A percentile compares a stretch with the other conserved stretches of the same genome.
These are phyloP conservation scores for Apiospora rasikravindrae DNA, from an alignment of 2,329 filamentous ascomycete species.

Conservation along the genomic window DNA sequence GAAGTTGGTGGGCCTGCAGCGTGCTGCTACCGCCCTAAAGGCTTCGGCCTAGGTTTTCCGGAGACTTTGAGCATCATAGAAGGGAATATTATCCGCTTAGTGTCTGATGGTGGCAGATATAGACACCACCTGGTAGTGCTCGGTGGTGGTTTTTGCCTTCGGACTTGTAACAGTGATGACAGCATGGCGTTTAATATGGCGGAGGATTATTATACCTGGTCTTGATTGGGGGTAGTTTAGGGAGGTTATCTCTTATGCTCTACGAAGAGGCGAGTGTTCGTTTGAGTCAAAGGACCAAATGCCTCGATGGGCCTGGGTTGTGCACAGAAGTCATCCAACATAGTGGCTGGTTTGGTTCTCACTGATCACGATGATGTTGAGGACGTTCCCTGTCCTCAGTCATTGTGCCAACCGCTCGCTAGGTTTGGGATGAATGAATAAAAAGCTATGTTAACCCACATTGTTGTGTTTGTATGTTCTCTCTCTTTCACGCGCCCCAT, in stretches of 20 bases:
- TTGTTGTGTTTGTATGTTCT: not conserved
- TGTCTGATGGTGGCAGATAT: too few species aligned
- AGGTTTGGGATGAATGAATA: not conserved
- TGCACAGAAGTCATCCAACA: not conserved
- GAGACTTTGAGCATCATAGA: not conserved
- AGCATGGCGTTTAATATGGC: not conserved
- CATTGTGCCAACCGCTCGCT: too few species aligned
- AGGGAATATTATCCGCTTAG: not conserved
- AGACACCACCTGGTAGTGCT: not conserved
- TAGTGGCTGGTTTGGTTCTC: not conserved
- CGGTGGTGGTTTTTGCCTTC: not conserved
- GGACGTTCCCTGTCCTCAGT: too few species aligned
- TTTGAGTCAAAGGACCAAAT: not conserved
- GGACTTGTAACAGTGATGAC: not conserved
- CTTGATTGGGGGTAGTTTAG: not conserved
- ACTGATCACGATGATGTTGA: not conserved
- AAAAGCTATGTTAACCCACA: not conserved
- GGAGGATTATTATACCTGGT: not conserved
- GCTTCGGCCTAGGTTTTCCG: not conserved
- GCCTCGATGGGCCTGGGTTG: not conserved
- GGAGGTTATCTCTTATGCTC: not conserved
- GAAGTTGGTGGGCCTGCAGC: constrained; percentile 41
- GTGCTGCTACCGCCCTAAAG: constrained; percentile 5
- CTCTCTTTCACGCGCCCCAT: not conserved
- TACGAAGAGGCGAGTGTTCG: not conserved